phyloP scores from a whole-genome alignment of 768 basidiomycete genomes.

The Rhodocollybia butyracea region DNA sequence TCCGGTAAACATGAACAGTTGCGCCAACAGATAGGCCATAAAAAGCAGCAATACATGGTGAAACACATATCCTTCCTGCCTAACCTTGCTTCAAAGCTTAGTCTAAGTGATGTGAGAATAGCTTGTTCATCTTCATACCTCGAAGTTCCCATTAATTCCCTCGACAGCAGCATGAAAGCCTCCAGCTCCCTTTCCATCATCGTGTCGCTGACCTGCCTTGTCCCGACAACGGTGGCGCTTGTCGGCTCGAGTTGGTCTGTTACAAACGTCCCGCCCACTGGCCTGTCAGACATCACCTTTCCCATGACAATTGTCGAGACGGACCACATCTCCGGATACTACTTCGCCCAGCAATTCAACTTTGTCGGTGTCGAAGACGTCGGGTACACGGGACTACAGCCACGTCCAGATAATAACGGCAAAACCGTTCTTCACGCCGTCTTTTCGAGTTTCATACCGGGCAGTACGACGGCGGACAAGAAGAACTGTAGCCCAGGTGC shows the following conservation, averaged over 20 bases:
- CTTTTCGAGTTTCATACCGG: constrained; percentile 9
- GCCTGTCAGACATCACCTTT: constrained; percentile 12
- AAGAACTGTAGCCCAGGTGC: constrained; percentile 10
- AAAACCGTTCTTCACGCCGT: background rate
- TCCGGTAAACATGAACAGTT: too few species aligned
- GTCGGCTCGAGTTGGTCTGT: constrained; percentile 3
- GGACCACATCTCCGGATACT: constrained; percentile 12
- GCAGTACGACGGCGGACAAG: constrained; percentile 7
- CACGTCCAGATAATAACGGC: background rate
- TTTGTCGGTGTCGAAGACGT: background rate
- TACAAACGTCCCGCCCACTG: constrained; percentile 8
- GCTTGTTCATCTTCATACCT: too few species aligned
- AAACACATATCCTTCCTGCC: too few species aligned
- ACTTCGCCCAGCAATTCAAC: constrained; percentile 12
- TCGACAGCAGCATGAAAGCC: background rate
- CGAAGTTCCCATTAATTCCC: too few species aligned
- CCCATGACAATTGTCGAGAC: constrained; percentile 11
- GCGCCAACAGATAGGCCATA: too few species aligned
- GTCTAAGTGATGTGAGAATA: too few species aligned
- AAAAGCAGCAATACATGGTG: too few species aligned
- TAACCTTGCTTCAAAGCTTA: too few species aligned
- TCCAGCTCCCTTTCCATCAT: background rate
- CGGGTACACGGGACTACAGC: constrained; percentile 2
- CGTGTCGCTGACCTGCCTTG: too few species aligned
- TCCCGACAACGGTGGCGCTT: background rate